Conservation (phyloP, 2,329 filamentous ascomycete genomes). For the Paracoccidioides brasiliensis region DNA sequence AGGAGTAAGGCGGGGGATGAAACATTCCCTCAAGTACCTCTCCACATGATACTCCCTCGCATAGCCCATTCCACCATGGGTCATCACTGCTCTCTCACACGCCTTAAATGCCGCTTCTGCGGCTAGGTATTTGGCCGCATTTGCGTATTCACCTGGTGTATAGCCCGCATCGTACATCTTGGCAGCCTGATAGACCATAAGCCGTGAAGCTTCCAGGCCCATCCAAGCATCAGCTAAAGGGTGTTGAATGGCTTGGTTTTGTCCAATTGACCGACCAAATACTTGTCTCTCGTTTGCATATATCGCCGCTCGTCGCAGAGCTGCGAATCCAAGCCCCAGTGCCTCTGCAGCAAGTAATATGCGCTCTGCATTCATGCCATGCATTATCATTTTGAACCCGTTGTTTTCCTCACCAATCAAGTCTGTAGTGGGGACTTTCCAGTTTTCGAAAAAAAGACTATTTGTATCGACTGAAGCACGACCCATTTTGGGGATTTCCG, state of each 20-base stretch:
- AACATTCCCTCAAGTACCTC: conserved; percentile 44
- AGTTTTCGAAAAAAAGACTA: conserved; percentile 32
- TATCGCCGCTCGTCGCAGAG: conserved; percentile 28
- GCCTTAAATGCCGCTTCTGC: conserved; percentile 48
- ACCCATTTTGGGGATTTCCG: conserved; percentile 36
- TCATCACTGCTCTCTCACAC: conserved; percentile 43
- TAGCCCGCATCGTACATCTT: conserved; percentile 44
- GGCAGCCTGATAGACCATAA: conserved; percentile 48
- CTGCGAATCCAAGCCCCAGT: conserved; percentile 34
- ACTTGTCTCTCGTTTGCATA: conserved; percentile 41
- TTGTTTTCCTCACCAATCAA: conserved; percentile 31
- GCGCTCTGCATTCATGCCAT: conserved; percentile 29
- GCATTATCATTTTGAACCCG: conserved; percentile 34
- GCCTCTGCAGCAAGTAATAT: conserved; percentile 29
- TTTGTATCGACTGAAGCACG: conserved; percentile 34
- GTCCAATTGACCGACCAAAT: conserved; percentile 44
- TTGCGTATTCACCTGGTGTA: conserved; percentile 42
- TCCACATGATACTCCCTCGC: conserved; percentile 51
- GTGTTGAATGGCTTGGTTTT: conserved; percentile 48
- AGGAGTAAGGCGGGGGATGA: conserved; percentile 47
- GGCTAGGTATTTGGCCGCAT: conserved; percentile 44
- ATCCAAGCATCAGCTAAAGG: conserved; percentile 47
- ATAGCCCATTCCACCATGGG: conserved; percentile 51
- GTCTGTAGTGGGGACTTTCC: conserved; percentile 28
- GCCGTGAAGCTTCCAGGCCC: conserved; percentile 47